Base-by-base conservation (phyloP, 2,329 filamentous ascomycete species). In the Fusarium udum region DNA sequence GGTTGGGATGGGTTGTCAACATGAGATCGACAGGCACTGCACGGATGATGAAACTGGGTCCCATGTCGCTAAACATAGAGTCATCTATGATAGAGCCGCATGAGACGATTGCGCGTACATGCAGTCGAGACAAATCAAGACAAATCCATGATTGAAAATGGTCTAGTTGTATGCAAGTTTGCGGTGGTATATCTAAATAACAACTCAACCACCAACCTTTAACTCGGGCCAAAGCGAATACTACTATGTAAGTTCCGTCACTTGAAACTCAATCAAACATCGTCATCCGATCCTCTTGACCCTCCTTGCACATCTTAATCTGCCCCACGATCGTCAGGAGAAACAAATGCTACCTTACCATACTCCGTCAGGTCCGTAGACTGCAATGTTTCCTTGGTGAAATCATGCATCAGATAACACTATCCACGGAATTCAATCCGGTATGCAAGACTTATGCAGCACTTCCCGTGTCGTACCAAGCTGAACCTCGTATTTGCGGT, bases 251-350 rank as follows among this genome's bases (percentile, higher is more conserved):
- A 28, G 18, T 31, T 18, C 24, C 24, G 11, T 28, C 24, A 10
- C 51, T 40, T 2, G 36, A 40, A 31, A 31, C n/a, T 26, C 28
- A 45, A 24, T 57, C 28, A 39, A n/a, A 8, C 39, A 53, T 14
- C 55, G 20, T 68, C 63, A 40, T 51, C 24, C 42, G 24, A 49
- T 36, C 24, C 56, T 61, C 46, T 63, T 63, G 51, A 28, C 46
- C 34, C 52, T 45, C 52, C 31, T 57, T 55, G 69, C 69, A 53
- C 70, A 73, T 73, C 65, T 36, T 12, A 73, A 72, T 73, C 70
- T 67, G 57, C 70, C 66, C 60, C 70, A 58, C 48, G 70, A 71
- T 72, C 65, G 43, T 59, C 70, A 72, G 70, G 70, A 73, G 70
- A 73, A 31, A 24, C 57, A 32, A 32, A 48, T 40, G 8, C 64